Base-by-base conservation (phyloP, 805 yeast genomes). In the Candida methanosorbosa region DNA sequence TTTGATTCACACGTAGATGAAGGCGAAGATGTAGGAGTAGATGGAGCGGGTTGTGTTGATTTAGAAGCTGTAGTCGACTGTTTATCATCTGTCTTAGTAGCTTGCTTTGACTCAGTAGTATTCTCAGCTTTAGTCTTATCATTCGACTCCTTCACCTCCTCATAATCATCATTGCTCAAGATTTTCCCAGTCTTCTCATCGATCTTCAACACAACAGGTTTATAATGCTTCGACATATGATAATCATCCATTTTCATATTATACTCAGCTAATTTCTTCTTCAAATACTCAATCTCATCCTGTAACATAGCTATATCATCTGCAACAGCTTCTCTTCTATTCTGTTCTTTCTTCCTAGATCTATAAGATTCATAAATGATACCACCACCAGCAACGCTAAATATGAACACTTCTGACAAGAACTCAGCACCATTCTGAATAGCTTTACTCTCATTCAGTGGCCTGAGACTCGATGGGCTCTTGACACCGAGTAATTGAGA, bases 401-500 rank as follows among this genome's bases (percentile, higher is more conserved):
- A 85, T 15, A 85, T 75, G 48, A 85, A 80, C 22, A 77, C 53
- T 52, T 85, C 95, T 30, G 90, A 79, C 11, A 85, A 58, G 50
- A 84, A 75, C 37, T 70, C 80, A 29, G 94, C 92, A 1, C 94
- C 95, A 38, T 68, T 75, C 38, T 85, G 92, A 29, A 86, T 71
- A 25, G 95, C 95, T 48, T 75, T 78, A 11, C 76, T 73, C 44
- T 84, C 94, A 52, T 83, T 84, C 52, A 85, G 66, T 0, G 94
- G 94, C 32, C 94, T 68, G 8, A 84, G 70, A 11, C 30, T 30
- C 45, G 70, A 72, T 32, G 70, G 54, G 21, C 66, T 61, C 36
- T 60, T 60, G 36, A 69, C 72, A 15, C 82, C 81, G 40, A 75
- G 51, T 29, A 83, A 63, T 26, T 70, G 64, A 70, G 73, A 67